These are phyloP conservation scores for Erodium texanum DNA, from an alignment of 441 rosid species.

Conservation along the genomic window DNA sequence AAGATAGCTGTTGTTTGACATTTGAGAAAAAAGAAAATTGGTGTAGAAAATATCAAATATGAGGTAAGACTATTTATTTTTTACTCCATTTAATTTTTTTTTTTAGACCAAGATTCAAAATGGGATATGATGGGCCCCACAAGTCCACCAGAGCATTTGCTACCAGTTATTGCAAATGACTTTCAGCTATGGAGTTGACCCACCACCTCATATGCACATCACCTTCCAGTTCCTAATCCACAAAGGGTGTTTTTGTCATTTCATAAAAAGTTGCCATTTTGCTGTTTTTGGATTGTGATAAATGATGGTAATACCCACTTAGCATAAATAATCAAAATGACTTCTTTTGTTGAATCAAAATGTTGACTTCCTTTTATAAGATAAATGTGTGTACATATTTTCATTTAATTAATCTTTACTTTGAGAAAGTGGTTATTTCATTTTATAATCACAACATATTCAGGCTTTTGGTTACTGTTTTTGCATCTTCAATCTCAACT, in stretches of 20 bases:
- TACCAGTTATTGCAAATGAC: background rate
- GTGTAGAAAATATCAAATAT: background rate
- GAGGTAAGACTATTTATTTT: background rate
- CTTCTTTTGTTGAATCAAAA: background rate
- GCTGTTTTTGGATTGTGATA: background rate
- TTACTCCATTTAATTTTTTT: no score
- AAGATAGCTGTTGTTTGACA: conserved; percentile 19
- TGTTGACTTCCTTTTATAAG: background rate
- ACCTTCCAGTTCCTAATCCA: conserved; percentile 5
- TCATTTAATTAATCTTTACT: background rate
- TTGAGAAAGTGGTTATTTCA: background rate
- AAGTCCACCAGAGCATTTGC: conserved; percentile 14
- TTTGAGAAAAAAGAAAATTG: background rate
- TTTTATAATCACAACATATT: background rate
- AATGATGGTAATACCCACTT: background rate
- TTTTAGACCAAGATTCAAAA: conserved; percentile 21
- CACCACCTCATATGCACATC: conserved; percentile 7
- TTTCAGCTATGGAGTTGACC: conserved; percentile 13
- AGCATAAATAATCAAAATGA: background rate
- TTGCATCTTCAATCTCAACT: background rate
- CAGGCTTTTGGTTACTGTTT: background rate
- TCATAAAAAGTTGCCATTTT: background rate
- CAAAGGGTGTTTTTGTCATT: conserved; percentile 20
- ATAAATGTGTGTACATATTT: no score
- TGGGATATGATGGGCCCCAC: conserved; percentile 13